Base-by-base conservation (phyloP, 768 basidiomycete genomes). In the Rhodotorula paludigena region DNA sequence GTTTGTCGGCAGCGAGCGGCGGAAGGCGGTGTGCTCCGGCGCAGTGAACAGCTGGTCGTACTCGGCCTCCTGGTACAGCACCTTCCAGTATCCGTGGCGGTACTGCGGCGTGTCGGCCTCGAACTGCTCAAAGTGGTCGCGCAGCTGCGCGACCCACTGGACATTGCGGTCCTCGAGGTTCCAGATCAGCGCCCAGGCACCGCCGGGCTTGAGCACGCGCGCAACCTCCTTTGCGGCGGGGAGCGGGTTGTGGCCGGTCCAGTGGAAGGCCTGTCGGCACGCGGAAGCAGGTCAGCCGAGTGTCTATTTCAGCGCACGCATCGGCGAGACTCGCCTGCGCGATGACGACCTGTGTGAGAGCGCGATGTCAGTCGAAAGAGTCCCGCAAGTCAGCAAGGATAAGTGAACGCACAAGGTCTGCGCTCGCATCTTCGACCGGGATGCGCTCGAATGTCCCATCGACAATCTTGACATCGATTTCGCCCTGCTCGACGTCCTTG, bases 91-190 rank as follows among this genome's bases (percentile, higher is more conserved):
- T 6, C 63, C 66, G 10, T 47, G 66, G 8, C 69, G 60, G 54
- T 69, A 60, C 32, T 63, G 61, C 47, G 53, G 60, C 25, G 60
- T 41, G 45, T 25, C 47, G 41, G 48, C 28, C 53, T 75, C 74
- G 57, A 71, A 66, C 25, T 23, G 25, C 49, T 75, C 73, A 47
- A 74, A 85, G 55, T 82, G 78, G 69, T 89, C 84, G 14, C 91
- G 85, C 16, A 92, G 61, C 70, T 86, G 81, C 2, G 83, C 86
- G 51, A 90, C 87, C 90, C 90, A 93, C n/a, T 53, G 28, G 0
- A 86, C 86, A 4, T 78, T 78, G 32, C 87, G 81, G 78, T 91
- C 87, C 77, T 96, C 93, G 38, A 93, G 80, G 79, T 96, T 97
- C 93, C 93, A 97, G 54, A 93, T 85, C 63, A 90, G 82, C 10